These are phyloP conservation scores for Ceratocystis alfenasii DNA, from an alignment of 2,329 filamentous ascomycete genomes.

Conservation along the genomic window DNA sequence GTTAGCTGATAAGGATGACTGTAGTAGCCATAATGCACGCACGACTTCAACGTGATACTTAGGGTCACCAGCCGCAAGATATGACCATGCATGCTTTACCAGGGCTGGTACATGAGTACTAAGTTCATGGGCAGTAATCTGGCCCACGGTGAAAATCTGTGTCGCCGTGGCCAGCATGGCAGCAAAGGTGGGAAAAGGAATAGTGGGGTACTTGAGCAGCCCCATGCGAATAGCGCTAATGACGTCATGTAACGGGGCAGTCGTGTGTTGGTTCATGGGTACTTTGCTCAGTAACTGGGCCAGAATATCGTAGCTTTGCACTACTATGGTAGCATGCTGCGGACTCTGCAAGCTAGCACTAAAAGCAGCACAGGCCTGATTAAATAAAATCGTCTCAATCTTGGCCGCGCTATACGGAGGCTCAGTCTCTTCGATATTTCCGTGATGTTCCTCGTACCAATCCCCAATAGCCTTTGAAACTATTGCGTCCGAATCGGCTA, in stretches of 20 bases:
- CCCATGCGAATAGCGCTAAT: conserved; percentile 31
- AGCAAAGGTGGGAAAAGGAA: conserved; percentile 46
- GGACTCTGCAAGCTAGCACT: conserved; percentile 37
- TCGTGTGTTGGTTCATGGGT: conserved; percentile 19
- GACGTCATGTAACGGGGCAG: conserved; percentile 8
- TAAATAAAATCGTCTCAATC: conserved; percentile 47
- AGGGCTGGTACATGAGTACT: conserved; percentile 55
- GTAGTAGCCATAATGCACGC: conserved; percentile 73
- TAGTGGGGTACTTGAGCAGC: conserved; percentile 36
- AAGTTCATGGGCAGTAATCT: conserved; percentile 31
- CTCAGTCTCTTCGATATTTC: conserved; percentile 50
- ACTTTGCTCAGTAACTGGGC: conserved; percentile 45
- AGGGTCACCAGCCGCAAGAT: conserved; percentile 67
- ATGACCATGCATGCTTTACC: conserved; percentile 63
- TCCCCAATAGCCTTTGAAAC: conserved; percentile 48
- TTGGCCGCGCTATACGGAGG: conserved; percentile 47
- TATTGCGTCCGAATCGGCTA: conserved; percentile 28
- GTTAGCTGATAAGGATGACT: conserved; percentile 53
- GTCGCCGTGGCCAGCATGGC: conserved; percentile 40
- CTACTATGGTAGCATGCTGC: conserved; percentile 37
- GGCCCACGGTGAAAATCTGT: conserved; percentile 16
- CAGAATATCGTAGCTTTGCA: conserved; percentile 48
- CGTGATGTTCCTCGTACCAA: conserved; percentile 61
- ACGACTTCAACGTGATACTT: conserved; percentile 94
- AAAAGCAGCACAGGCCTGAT: conserved; percentile 40